phyloP scores from a whole-genome alignment of 2,329 filamentous ascomycete species.

The Alternaria solani region DNA sequence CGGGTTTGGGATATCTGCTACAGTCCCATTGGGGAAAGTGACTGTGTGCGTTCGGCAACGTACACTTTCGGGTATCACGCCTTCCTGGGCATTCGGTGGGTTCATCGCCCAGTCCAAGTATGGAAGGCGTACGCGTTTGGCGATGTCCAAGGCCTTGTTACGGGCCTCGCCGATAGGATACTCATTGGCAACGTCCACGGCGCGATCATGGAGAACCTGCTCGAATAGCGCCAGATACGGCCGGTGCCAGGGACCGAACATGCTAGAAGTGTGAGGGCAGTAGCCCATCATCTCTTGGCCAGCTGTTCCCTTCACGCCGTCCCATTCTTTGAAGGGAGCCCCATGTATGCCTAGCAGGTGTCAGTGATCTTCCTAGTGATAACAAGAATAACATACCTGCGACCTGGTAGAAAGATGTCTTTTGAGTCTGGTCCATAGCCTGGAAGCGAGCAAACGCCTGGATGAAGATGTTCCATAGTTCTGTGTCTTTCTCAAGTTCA shows the following conservation, averaged over 20 bases:
- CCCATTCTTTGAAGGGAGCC: slow-evolving; percentile 41
- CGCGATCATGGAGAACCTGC: slow-evolving; percentile 42
- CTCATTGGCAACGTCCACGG: slow-evolving; percentile 41
- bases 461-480: slow-evolving; percentile 45
- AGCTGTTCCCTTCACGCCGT: slow-evolving; percentile 31
- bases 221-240: slow-evolving; percentile 47
- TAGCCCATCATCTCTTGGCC: slow-evolving; percentile 38
- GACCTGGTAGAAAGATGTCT: slow-evolving; percentile 44
- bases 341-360: slow-evolving; percentile 38
- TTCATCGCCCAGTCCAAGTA: slow-evolving; percentile 48
- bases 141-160: slow-evolving; percentile 32
- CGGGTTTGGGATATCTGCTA: slow-evolving; percentile 36
- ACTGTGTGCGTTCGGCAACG: slow-evolving; percentile 28
- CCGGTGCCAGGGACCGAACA: slow-evolving; percentile 45
- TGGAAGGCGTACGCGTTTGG: slow-evolving; percentile 40
- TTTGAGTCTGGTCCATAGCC: slow-evolving; percentile 42
- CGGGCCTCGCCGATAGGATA: slow-evolving; percentile 34
- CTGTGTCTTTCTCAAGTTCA: slow-evolving; percentile 41
- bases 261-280: slow-evolving; percentile 41
- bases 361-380: neutral
- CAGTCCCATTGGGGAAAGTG: slow-evolving; percentile 41
- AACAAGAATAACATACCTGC: slow-evolving; percentile 27
- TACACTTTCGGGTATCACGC: slow-evolving; percentile 36
- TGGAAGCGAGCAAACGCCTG: slow-evolving; percentile 43
- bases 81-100: slow-evolving; percentile 31